phyloP scores from a whole-genome alignment of 176 grass and related monocot species.

The barley (Hordeum vulgare) region MorexV3_pseudomolecules_assembly NC_058523.1:540659807-540660306 shows the following conservation, averaged over 20 bases:
- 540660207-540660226: neutral
- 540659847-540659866: neutral
- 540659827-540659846: no score
- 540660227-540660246: neutral
- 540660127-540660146: no score
- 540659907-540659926: neutral
- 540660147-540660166: neutral
- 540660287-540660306: no score
- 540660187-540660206: neutral
- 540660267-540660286: no score
- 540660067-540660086: neutral
- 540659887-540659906: neutral
- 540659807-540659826: no score
- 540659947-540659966: slow-evolving; percentile 12
- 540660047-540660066: slow-evolving; percentile 27
- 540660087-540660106: neutral
- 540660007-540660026: neutral
- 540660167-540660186: neutral
- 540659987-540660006: neutral
- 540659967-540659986: slow-evolving; percentile 16
- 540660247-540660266: no score
- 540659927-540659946: slow-evolving; percentile 33
- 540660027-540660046: neutral
- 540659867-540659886: neutral
- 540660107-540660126: no score